Base-by-base conservation (phyloP, 441 rosid genomes). In the Geranium incanum region DNA sequence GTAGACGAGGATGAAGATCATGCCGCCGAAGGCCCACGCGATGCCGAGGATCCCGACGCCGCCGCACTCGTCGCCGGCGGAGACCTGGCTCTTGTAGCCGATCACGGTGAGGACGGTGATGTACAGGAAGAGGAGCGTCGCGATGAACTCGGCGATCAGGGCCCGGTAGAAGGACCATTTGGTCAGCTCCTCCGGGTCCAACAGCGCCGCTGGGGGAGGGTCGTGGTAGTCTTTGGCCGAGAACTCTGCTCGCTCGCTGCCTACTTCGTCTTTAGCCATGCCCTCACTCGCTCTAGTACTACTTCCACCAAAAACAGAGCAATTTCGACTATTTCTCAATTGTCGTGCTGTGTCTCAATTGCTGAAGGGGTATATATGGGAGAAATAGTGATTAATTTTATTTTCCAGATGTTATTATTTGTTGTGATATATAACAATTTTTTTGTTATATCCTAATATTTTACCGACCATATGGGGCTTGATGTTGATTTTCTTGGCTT, bases 1-100 rank as follows among this genome's bases (percentile, higher is more conserved):
- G 78, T 86, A 86, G 73, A 86, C 88, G 36, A 86, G 89, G 63
- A 86, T 66, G 72, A 86, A 86, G 68, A 86, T 86, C 89, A 86
- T 86, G 75, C 89, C 89, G 41, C 89, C 89, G 48, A 86, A 84
- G 69, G 89, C 87, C 89, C 87, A 84, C 5, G 89, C 89, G 62
- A 86, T 84, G 43, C 87, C 33, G 33, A 28, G 33, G 33, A 28
- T 28, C 0, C 33, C 33, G 33, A 28, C 33, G 33, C 33, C 33
- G 33, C 33, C 33, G 33, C 33, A 28, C 33, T 28, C 89, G 36
- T 68, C 78, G 74, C 0, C 7, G 18, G 76, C n/a, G 37, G 80
- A 87, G 37, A 76, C 71, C 78, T 84, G 85, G 70, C 78, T 82
- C 2, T 69, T 86, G 76, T 86, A 82, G 6, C 87, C 87, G 41